Evolutionary conservation across 106 monocot genomes (phyloP).

Genomic region (Narthecium ossifragum): DNA sequence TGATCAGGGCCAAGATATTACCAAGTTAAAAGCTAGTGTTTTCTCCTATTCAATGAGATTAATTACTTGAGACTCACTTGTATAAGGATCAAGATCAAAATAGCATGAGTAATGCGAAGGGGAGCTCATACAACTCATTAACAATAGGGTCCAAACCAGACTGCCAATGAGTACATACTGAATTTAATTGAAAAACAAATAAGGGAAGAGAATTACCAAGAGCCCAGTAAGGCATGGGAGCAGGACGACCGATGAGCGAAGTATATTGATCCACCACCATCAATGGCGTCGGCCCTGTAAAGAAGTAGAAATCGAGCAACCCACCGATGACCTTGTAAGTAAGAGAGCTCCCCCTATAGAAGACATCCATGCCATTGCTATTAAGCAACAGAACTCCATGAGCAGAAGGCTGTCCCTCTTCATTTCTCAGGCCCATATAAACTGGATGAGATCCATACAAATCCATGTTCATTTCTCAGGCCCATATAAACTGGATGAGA

Average conservation of each 20-base stretch:
- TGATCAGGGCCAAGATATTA: too few species aligned
- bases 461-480: constrained; percentile 81
- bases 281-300: constrained; percentile 64
- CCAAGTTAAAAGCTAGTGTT: too few species aligned
- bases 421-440: constrained; percentile 84
- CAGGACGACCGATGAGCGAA: constrained; percentile 69
- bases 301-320: constrained; percentile 94
- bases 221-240: constrained; percentile 99
- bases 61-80: too few species aligned
- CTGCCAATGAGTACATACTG: neutral
- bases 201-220: constrained; percentile 44
- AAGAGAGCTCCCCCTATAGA: constrained; percentile 71
- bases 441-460: constrained; percentile 95
- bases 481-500: constrained; percentile 77
- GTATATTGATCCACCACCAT: constrained; percentile 88
- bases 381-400: constrained; percentile 86
- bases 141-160: too few species aligned
- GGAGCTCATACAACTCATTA: too few species aligned
- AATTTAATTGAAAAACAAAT: neutral
- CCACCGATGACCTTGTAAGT: constrained; percentile 94
- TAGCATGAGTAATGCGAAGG: too few species aligned
- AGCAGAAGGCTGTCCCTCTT: constrained; percentile 35
- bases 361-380: constrained; percentile 96
- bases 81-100: too few species aligned
- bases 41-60: too few species aligned